Evolutionary conservation across 2,329 filamentous ascomycete species (phyloP).

Genomic region (Blastomyces gilchristii): DNA sequence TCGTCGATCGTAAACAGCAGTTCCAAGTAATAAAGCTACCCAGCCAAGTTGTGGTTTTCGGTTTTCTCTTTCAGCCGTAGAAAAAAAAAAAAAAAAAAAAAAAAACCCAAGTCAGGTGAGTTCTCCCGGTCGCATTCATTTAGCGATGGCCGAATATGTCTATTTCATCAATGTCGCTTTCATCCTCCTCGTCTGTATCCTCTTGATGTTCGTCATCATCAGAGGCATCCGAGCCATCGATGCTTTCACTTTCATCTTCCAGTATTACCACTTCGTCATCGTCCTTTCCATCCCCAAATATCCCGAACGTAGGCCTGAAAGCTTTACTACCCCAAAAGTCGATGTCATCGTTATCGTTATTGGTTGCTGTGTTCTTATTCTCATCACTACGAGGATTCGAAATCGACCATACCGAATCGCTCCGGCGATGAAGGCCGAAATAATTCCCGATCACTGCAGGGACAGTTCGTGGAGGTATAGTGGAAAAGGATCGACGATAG

Average conservation of each 20-base stretch:
- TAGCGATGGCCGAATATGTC: constrained; percentile 45
- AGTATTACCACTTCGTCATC: constrained; percentile 19
- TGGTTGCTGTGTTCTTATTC: constrained; percentile 4
- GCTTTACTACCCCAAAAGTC: constrained; percentile 47
- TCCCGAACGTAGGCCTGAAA: constrained; percentile 31
- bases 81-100: neutral
- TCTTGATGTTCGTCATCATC: constrained; percentile 38
- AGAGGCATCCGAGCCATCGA: constrained; percentile 35
- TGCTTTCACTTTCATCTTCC: constrained; percentile 30
- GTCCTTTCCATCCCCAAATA: constrained; percentile 24
- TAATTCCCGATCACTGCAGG: constrained; percentile 38
- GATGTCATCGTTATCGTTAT: constrained; percentile 36
- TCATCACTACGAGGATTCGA: neutral
- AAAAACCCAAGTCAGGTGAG: neutral
- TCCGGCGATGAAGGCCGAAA: constrained; percentile 33
- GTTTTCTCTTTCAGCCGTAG: neutral
- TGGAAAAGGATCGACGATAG: constrained; percentile 24
- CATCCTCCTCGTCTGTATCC: constrained; percentile 33
- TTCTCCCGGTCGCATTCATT: constrained; percentile 11
- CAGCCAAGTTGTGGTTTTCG: neutral
- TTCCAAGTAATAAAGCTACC: neutral
- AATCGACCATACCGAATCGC: constrained; percentile 21
- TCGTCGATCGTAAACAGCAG: neutral
- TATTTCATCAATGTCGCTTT: constrained; percentile 43
- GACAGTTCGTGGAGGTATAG: constrained; percentile 27